Conservation (phyloP, 768 basidiomycete genomes). For the Botryobasidium botryosum region DNA sequence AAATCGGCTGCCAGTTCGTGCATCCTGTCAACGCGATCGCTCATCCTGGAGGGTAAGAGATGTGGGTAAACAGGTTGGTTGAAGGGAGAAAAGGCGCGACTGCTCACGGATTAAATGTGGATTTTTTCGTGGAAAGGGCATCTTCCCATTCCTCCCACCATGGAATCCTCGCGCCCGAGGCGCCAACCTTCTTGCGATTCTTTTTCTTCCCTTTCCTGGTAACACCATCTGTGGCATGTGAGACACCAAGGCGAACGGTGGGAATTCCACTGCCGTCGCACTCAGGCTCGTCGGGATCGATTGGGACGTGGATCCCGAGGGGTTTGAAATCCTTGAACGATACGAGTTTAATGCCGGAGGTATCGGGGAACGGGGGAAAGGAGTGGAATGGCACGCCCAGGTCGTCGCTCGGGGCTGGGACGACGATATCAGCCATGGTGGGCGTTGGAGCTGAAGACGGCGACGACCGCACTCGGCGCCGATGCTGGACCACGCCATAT, state of each 20-base stretch:
- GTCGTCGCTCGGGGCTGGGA: too few species aligned
- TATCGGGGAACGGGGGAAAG: conserved; percentile 4
- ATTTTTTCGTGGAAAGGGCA: conserved; percentile 30
- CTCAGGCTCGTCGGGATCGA: conserved; percentile 28
- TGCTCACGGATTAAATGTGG: conserved; percentile 32
- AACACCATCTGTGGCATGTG: conserved; percentile 43
- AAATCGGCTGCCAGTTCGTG: conserved; percentile 45
- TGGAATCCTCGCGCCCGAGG: conserved; percentile 12
- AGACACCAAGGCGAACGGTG: conserved; percentile 36
- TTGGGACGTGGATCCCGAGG: not conserved
- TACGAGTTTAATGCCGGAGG: not conserved
- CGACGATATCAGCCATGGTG: too few species aligned
- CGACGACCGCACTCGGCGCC: too few species aligned
- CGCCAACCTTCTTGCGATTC: conserved; percentile 18
- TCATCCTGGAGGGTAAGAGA: conserved; percentile 21
- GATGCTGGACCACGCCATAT: too few species aligned
- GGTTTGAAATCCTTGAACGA: conserved; percentile 7
- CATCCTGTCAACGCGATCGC: conserved; percentile 35
- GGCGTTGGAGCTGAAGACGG: too few species aligned
- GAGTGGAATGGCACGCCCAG: not conserved
- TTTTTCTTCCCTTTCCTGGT: conserved; percentile 36
- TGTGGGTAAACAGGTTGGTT: not conserved
- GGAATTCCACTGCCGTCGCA: conserved; percentile 50
- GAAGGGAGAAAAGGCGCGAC: not conserved
- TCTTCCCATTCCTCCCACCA: conserved; percentile 69